These are phyloP conservation scores for Acorus calamus DNA, from an alignment of 106 monocot genomes.

Conservation along the genomic window DNA sequence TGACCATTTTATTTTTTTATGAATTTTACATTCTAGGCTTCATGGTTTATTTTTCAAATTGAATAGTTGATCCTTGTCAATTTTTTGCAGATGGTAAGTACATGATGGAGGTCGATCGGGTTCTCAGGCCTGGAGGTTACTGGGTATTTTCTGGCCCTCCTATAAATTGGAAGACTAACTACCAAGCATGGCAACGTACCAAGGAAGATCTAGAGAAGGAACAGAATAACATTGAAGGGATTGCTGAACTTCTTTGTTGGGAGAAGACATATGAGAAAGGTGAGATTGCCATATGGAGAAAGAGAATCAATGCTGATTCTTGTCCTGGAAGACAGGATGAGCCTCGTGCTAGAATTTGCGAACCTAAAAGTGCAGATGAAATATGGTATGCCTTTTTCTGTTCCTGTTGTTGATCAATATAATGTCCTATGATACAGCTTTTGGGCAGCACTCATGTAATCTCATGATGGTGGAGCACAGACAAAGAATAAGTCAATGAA, in stretches of 20 bases:
- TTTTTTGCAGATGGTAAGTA: conserved; percentile 27
- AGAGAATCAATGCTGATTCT: conserved; percentile 30
- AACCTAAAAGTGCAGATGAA: conserved; percentile 27
- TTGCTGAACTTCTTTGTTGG: conserved; percentile 34
- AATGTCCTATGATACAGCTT: too few species aligned
- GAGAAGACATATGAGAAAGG: conserved; percentile 26
- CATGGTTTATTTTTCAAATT: too few species aligned
- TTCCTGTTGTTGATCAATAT: not conserved
- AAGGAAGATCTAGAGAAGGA: conserved; percentile 29
- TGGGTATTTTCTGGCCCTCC: conserved; percentile 41
- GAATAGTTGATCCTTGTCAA: not conserved
- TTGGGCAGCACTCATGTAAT: too few species aligned
- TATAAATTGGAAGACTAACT: conserved; percentile 29
- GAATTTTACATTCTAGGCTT: too few species aligned
- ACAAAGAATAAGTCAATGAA: too few species aligned
- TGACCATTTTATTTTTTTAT: too few species aligned
- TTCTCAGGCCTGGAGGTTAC: conserved; percentile 18
- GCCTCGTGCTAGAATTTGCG: conserved; percentile 21
- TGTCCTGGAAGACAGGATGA: conserved; percentile 31
- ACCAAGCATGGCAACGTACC: conserved; percentile 23
- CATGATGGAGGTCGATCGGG: conserved; percentile 38
- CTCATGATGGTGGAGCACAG: too few species aligned
- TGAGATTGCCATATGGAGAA: conserved; percentile 31
- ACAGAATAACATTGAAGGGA: conserved; percentile 32
- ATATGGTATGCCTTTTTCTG: conserved; percentile 29